Conservation (phyloP, 352 stramenopile genomes). For the Thalassiosira exigua region DNA sequence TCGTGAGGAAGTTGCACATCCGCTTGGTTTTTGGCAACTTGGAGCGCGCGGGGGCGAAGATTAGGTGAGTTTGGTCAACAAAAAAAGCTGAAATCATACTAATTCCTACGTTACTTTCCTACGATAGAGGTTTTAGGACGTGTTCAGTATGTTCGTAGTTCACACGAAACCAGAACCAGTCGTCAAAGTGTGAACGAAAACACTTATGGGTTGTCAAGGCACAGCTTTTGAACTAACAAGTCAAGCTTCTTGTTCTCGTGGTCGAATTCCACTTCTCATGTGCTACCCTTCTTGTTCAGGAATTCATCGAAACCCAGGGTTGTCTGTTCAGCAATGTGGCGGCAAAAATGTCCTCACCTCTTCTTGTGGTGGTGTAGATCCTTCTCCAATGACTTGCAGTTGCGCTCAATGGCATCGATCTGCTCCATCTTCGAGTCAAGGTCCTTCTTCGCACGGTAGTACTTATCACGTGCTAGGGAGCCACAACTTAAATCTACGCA, state of each 20-base stretch:
- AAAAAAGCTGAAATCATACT: no score
- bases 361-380: constrained; percentile 70
- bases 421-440: constrained; percentile 70
- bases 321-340: constrained; percentile 73
- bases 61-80: no score
- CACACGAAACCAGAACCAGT: constrained; percentile 4
- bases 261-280: constrained; percentile 80
- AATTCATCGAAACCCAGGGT: constrained; percentile 72
- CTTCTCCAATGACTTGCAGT: constrained; percentile 51
- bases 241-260: constrained; percentile 67
- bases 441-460: constrained; percentile 68
- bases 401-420: constrained; percentile 70
- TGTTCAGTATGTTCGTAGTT: no score
- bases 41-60: no score
- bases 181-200: no score
- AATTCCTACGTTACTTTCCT: no score
- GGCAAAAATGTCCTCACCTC: constrained; percentile 75
- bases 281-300: constrained; percentile 81
- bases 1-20: no score
- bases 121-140: no score
- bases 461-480: constrained; percentile 79
- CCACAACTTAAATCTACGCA: no score
- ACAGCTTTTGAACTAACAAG: constrained; percentile 80
- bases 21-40: no score
- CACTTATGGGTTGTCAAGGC: constrained; percentile 2